Evolutionary conservation across 768 basidiomycete species (phyloP), one percentile per base, ranked within the genome.

Genomic region (Clavaria fumosa): DNA sequence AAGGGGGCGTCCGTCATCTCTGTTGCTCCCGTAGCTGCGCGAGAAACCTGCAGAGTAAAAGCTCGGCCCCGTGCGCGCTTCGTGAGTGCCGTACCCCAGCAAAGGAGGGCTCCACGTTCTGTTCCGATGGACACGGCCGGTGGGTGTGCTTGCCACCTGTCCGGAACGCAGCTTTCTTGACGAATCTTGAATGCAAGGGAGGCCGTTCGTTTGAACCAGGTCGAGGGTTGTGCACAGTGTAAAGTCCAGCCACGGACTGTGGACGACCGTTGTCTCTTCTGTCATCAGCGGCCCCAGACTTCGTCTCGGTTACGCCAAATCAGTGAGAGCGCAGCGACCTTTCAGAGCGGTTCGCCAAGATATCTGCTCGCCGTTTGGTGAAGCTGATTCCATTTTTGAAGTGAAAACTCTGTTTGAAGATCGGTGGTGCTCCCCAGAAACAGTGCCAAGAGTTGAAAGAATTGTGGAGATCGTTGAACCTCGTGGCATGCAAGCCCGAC

Each of bases 21-120:
- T 78, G 69, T 50, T 77, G 75, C 47, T 64, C 75, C 46, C 70
- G 63, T 45, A 72, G 66, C 35, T 77, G 75, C 49, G 75, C 75
- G 38, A 60, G 70, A 32, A 64, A 55, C 43, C 63, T 58, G 28
- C 54, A 59, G 41, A 60, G 55, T 28, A 47, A 55, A 28, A 59
- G 50, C 41, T 56, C 62, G 14, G 51, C 53, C 12, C 57, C 59
- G 14, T 77, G 74, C 49, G 40, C 52, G 17, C 62, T 75, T 47
- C 64, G 53, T 40, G 66, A 64, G 26, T 77, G 74, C 46, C 67
- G 60, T 45, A 61, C 64, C 26, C 59, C 66, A 23, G 66, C 67
- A 21, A 67, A 66, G 50, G 56, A 66, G 15, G 58, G 59, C 19
- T 67, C 69, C 23, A 62, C 64, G 39, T 77, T 72, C 50, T 78